These are phyloP conservation scores for Coniferiporia weirii DNA, from an alignment of 1,284 basidiomycete species.

Conservation along the genomic window DNA sequence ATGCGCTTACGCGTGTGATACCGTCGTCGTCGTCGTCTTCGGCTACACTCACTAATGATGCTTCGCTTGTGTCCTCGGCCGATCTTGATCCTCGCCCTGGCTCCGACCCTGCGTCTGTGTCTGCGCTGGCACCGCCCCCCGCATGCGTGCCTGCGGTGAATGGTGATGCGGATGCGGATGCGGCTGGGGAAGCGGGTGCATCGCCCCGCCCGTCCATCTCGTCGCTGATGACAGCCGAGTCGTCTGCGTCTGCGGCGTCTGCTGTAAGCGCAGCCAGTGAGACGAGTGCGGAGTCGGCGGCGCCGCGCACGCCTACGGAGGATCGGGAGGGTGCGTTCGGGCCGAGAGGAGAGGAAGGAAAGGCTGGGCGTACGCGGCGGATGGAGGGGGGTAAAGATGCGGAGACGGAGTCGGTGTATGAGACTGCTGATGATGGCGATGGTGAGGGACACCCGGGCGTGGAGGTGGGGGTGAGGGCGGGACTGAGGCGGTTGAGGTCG, in stretches of 20 bases:
- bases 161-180: not conserved
- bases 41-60: no score
- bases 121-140: not conserved
- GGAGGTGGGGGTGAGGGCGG: not conserved
- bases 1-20: not conserved
- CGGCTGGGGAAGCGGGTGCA: not conserved
- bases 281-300: not conserved
- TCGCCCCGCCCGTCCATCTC: slow-evolving; percentile 12
- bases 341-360: not conserved
- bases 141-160: not conserved
- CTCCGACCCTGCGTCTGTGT: no score
- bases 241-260: not conserved
- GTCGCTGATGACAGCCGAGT: not conserved
- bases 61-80: not conserved
- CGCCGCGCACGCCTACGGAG: slow-evolving; percentile 9
- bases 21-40: not conserved
- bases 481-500: no score
- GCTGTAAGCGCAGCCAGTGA: not conserved
- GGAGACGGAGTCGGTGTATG: slow-evolving; percentile 6
- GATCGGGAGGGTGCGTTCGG: not conserved
- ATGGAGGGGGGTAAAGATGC: not conserved
- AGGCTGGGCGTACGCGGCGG: not conserved
- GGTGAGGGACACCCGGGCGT: no score
- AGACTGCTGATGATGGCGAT: slow-evolving; percentile 10
- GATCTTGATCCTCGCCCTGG: not conserved